phyloP scores from a whole-genome alignment of 2,329 filamentous ascomycete species.

The Penicillium sclerotigenum region DNA sequence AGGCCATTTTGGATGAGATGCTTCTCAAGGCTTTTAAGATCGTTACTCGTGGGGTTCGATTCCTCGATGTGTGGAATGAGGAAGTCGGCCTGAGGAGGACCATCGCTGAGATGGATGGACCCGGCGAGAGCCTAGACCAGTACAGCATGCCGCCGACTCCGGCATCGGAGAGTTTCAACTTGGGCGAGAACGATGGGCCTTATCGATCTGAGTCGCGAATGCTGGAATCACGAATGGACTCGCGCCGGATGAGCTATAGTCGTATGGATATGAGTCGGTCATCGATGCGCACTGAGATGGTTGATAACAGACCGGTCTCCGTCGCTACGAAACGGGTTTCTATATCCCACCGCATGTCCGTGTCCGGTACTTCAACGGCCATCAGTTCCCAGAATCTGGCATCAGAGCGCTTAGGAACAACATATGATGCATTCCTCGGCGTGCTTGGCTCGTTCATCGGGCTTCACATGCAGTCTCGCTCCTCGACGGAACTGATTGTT shows the following conservation, averaged over 20 bases:
- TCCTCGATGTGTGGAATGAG: constrained; percentile 78
- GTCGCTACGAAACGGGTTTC: constrained; percentile 49
- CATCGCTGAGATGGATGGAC: constrained; percentile 38
- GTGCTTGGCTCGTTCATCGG: constrained; percentile 93
- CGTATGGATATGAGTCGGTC: constrained; percentile 24
- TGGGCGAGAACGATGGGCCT: constrained; percentile 22
- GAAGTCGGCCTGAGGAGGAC: constrained; percentile 46
- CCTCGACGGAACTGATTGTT: constrained; percentile 74
- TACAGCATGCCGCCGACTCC: constrained; percentile 38
- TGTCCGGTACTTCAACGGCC: constrained; percentile 64
- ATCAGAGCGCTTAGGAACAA: constrained; percentile 73
- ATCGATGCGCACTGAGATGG: constrained; percentile 21
- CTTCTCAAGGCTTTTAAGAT: constrained; percentile 91
- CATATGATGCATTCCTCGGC: constrained; percentile 85
- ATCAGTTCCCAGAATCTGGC: constrained; percentile 69
- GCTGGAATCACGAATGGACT: constrained; percentile 8
- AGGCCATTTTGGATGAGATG: constrained; percentile 77
- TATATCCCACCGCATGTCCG: constrained; percentile 70
- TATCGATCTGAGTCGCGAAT: constrained; percentile 33
- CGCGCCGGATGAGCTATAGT: constrained; percentile 30
- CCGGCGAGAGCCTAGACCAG: constrained; percentile 17
- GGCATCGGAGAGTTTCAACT: constrained; percentile 39
- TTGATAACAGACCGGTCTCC: constrained; percentile 33
- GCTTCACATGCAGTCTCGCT: constrained; percentile 87
- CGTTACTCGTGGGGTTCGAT: constrained; percentile 83